Evolutionary conservation across 2,329 filamentous ascomycete genomes (phyloP).

Genomic region (Penicillium sp.): DNA sequence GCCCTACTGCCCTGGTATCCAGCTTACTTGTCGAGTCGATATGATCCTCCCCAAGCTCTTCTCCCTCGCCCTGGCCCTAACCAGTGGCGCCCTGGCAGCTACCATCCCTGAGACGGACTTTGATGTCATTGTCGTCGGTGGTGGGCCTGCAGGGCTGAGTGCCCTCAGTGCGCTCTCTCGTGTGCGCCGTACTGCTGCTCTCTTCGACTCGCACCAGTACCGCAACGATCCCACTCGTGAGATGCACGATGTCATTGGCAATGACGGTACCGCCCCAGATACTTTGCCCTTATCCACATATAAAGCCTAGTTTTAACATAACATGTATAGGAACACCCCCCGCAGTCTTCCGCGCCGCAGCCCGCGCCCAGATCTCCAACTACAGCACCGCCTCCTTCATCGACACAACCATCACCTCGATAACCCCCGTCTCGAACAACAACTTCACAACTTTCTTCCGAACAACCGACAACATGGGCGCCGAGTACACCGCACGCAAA

Average conservation of each 20-base stretch:
- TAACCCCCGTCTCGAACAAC: constrained; percentile 28
- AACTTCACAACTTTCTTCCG: constrained; percentile 51
- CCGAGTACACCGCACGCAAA: constrained; percentile 55
- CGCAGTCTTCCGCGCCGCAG: constrained; percentile 59
- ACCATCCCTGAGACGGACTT: constrained; percentile 45
- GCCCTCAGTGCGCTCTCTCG: constrained; percentile 63
- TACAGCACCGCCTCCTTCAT: constrained; percentile 57
- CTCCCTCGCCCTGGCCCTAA: constrained; percentile 29
- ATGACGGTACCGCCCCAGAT: constrained; percentile 53
- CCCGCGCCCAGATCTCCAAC: constrained; percentile 57
- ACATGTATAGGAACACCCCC: constrained; percentile 56
- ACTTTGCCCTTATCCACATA: neutral
- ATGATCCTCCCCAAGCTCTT: constrained; percentile 30
- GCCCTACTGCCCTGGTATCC: neutral
- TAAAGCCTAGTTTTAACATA: neutral
- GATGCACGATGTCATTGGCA: constrained; percentile 66
- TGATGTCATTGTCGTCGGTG: constrained; percentile 63
- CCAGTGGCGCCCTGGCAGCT: constrained; percentile 25
- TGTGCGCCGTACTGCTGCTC: constrained; percentile 58
- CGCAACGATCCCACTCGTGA: constrained; percentile 62
- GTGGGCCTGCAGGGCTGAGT: constrained; percentile 61
- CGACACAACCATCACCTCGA: constrained; percentile 58
- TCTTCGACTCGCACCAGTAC: constrained; percentile 65
- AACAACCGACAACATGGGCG: constrained; percentile 43
- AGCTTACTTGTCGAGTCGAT: neutral